These are phyloP conservation scores for Trichosanthes truncata DNA, from an alignment of 306 rosid genomes.

Conservation along the genomic window DNA sequence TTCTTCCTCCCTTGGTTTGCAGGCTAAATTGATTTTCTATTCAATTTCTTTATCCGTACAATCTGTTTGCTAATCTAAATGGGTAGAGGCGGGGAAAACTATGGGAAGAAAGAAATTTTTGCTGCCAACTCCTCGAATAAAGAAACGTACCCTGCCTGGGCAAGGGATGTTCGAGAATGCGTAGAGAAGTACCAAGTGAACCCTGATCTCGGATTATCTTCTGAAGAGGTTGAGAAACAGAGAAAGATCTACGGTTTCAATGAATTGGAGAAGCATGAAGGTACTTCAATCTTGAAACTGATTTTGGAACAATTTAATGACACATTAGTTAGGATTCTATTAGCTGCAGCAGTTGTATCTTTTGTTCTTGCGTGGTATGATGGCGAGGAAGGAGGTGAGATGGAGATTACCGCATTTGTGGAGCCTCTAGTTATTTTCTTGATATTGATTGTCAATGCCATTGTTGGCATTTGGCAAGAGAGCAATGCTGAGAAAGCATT, in stretches of 20 bases:
- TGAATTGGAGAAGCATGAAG: slow-evolving; percentile 82
- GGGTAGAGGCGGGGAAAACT: slow-evolving; percentile 38
- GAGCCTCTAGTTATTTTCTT: slow-evolving; percentile 44
- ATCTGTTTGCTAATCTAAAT: slow-evolving; percentile 10
- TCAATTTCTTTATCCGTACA: background rate
- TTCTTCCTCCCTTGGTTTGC: background rate
- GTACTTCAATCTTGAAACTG: slow-evolving; percentile 54
- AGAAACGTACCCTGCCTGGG: slow-evolving; percentile 52
- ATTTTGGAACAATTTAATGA: slow-evolving; percentile 78
- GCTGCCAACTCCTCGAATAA: slow-evolving; percentile 16
- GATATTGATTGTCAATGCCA: slow-evolving; percentile 46
- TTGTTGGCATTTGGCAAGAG: slow-evolving; percentile 93
- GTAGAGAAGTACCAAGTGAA: slow-evolving; percentile 50
- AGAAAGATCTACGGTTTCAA: slow-evolving; percentile 52
- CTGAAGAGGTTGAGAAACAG: slow-evolving; percentile 40
- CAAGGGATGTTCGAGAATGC: slow-evolving; percentile 54
- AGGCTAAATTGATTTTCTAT: background rate
- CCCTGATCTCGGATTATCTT: slow-evolving; percentile 28
- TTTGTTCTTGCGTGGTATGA: slow-evolving; percentile 82
- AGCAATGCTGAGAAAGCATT: slow-evolving; percentile 90
- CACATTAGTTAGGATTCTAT: slow-evolving; percentile 73
- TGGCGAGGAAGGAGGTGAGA: slow-evolving; percentile 49
- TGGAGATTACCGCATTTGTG: slow-evolving; percentile 41
- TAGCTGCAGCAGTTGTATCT: slow-evolving; percentile 76
- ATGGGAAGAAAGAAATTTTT: slow-evolving; percentile 26